Evolutionary conservation across 1,284 basidiomycete species (phyloP).

Genomic region (Rugiboletus extremiorientalis): DNA sequence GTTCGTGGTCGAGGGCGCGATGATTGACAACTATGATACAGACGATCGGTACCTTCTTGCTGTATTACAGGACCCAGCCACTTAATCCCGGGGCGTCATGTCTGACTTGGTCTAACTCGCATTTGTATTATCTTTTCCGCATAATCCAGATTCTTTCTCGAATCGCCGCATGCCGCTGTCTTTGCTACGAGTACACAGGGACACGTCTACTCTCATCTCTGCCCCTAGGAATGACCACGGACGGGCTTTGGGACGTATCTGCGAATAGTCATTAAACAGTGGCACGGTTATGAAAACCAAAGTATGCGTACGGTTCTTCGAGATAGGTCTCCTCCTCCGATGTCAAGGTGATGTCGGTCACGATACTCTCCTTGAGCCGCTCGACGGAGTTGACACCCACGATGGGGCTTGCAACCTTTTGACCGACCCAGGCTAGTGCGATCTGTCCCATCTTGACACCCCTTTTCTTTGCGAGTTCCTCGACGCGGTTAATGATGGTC

Average conservation of each 20-base stretch:
- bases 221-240: constrained; percentile 16
- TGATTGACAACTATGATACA: too few species aligned
- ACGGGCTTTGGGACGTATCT: constrained; percentile 24
- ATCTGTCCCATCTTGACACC: constrained; percentile 42
- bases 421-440: constrained; percentile 39
- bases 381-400: constrained; percentile 30
- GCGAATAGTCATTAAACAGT: not conserved
- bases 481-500: constrained; percentile 41
- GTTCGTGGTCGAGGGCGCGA: not conserved
- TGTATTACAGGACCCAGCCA: too few species aligned
- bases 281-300: not conserved
- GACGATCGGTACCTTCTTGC: too few species aligned
- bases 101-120: too few species aligned
- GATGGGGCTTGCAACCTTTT: constrained; percentile 42
- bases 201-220: too few species aligned
- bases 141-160: too few species aligned
- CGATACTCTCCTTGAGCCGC: constrained; percentile 25
- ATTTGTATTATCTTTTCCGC: too few species aligned
- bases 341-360: constrained; percentile 20
- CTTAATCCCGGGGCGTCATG: too few species aligned
- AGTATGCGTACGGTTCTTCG: constrained; percentile 30
- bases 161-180: too few species aligned
- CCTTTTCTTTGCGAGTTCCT: constrained; percentile 40
- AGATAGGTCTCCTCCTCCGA: constrained; percentile 29
- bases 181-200: too few species aligned